Percentiles rank a stretch among this genome's conserved stretches.
These are phyloP conservation scores for Thielaviopsis ethacetica DNA, from an alignment of 2,329 filamentous ascomycete species.

Conservation along the genomic window DNA sequence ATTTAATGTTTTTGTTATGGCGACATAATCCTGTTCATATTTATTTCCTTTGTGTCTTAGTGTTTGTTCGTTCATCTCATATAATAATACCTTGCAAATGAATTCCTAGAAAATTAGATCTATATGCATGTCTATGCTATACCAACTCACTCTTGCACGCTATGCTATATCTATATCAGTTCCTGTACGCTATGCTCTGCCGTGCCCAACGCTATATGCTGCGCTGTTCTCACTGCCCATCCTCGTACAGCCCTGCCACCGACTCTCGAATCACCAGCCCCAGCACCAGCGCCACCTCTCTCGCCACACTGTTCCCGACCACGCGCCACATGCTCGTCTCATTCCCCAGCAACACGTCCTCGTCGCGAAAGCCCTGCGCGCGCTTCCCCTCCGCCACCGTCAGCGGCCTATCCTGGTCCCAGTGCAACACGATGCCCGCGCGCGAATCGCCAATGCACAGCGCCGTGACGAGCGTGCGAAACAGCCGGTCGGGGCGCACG, in stretches of 20 bases:
- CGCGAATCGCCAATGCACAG: conserved; percentile 36
- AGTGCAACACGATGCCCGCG: conserved; percentile 43
- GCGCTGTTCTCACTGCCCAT: conserved; percentile 6
- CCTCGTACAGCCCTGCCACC: conserved; percentile 23
- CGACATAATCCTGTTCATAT: too few relatives aligned
- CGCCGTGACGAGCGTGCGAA: conserved; percentile 47
- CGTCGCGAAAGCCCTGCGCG: conserved; percentile 53
- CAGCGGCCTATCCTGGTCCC: conserved; percentile 43
- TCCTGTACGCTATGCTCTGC: too few relatives aligned
- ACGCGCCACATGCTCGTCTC: conserved; percentile 42
- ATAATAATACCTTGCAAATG: too few relatives aligned
- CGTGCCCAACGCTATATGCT: too few relatives aligned
- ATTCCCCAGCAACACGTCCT: conserved; percentile 51
- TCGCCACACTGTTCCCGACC: conserved; percentile 62
- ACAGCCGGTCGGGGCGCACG: conserved; percentile 32
- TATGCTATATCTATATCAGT: neutral
- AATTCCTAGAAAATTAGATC: too few relatives aligned
- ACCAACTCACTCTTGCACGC: neutral
- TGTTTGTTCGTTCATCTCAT: too few relatives aligned
- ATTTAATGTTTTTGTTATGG: neutral
- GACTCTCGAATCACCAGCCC: conserved; percentile 49
- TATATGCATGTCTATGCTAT: too few relatives aligned
- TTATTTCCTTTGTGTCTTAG: too few relatives aligned
- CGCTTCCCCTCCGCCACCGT: conserved; percentile 51
- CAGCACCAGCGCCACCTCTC: conserved; percentile 48